Evolutionary conservation across 2,329 filamentous ascomycete species (phyloP), one percentile per base, ranked within the genome.

Genomic region (Talaromyces sp.): DNA sequence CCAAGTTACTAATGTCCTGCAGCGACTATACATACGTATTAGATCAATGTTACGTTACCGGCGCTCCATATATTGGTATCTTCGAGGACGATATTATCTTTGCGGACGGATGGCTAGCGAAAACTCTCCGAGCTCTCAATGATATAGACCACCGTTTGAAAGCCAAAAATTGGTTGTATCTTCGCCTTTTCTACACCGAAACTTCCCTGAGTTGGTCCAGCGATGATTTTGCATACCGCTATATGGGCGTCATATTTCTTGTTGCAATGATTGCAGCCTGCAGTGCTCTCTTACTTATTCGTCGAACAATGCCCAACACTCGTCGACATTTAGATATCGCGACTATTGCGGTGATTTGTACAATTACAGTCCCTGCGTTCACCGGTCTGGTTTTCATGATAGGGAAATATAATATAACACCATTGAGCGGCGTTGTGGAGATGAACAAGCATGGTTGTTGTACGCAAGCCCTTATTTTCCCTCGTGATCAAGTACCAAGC

Each of bases 61-160:
- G 68, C 6, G 71, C 75, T 1, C 71, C 73, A 3, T 78, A 76
- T 60, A 77, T 74, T 19, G 69, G 70, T 13, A 72, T 78, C 6
- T 74, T 78, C 63, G 77, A 78, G 65, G 77, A 78, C 67, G 75
- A 78, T 50, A 73, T 78, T 43, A 72, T 78, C 27, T 68, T 77
- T 19, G 75, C 75, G 1, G 72, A 75, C n/a, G 75, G 75, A 17
- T 78, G 77, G 76, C 59, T 77, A 41, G 63, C 70, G 7, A 74
- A 73, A 56, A 74, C 74, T 1, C 62, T 75, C 6, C 70, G 70
- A 15, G 68, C 64, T 9, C 66, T 74, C 0, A n/a, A 50, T 39
- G 43, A 27, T 27, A 62, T 49, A 47, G 45, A 62, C 11, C n/a
- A 50, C 4, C 8, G 3, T 13, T 47, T 25, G 19, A 52, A 25